Conservation (phyloP, 257 asterid species). For the Solanum dulcamara region DNA sequence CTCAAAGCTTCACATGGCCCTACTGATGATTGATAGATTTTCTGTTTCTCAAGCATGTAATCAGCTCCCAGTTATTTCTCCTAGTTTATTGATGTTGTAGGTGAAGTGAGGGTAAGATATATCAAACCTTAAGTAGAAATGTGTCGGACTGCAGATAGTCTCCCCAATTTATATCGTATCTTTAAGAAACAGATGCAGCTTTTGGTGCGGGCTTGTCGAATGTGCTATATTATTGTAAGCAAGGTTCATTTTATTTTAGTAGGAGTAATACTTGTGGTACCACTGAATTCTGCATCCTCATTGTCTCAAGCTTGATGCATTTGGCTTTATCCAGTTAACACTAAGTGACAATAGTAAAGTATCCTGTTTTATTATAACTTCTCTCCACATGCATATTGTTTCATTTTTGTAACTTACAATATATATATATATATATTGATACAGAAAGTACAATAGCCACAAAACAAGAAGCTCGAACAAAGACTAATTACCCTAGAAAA, state of each 20-base stretch:
- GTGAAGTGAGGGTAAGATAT: background rate
- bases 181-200: background rate
- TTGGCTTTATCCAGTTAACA: background rate
- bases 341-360: background rate
- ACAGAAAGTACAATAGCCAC: no score
- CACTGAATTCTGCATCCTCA: background rate
- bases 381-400: background rate
- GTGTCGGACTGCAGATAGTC: background rate
- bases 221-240: background rate
- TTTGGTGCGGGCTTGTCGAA: background rate
- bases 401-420: background rate
- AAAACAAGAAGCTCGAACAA: no score
- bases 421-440: no score
- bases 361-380: background rate
- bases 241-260: background rate
- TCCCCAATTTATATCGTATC: background rate
- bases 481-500: no score
- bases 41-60: background rate
- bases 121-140: background rate
- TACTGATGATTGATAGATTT: background rate
- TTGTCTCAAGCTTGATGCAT: background rate
- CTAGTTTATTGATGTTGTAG: background rate
- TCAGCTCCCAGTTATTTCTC: background rate
- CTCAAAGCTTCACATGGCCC: background rate
- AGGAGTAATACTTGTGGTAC: background rate